A percentile compares a stretch with the other conserved stretches of the same genome.
phyloP scores from a whole-genome alignment of 176 grass and related monocot genomes.

The Saccharum officinarum region DNA sequence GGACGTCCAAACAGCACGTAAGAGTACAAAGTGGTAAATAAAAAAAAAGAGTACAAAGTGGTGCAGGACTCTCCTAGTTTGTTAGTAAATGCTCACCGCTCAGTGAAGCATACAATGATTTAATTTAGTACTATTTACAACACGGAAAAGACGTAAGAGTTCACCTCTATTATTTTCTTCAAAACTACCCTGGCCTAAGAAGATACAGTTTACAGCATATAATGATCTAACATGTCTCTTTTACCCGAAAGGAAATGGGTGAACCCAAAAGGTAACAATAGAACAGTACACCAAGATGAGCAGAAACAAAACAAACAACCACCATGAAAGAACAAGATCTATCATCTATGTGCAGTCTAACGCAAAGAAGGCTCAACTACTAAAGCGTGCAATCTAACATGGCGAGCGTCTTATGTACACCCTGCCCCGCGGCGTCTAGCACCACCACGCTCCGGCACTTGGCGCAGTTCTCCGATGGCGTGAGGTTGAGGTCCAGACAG shows the following conservation, averaged over 20 bases:
- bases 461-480: conserved; percentile 75
- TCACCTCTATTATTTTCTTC: conserved; percentile 19
- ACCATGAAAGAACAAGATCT: background rate
- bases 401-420: conserved; percentile 59
- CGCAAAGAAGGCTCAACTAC: conserved; percentile 12
- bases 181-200: conserved; percentile 8
- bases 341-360: background rate
- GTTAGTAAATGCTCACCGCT: background rate
- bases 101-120: background rate
- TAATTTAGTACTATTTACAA: conserved; percentile 34
- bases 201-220: background rate
- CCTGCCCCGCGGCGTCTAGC: conserved; percentile 24
- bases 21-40: no score
- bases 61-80: background rate
- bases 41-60: background rate
- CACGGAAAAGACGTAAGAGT: conserved; percentile 16
- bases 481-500: conserved; percentile 74
- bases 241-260: background rate
- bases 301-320: background rate
- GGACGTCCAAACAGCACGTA: no score
- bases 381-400: conserved; percentile 66
- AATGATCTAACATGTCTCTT: no score
- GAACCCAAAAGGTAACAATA: conserved; percentile 12
- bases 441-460: conserved; percentile 48
- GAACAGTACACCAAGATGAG: conserved; percentile 12